phyloP scores from a whole-genome alignment of 2,329 filamentous ascomycete species.

The Fusarium pilosicola region DNA sequence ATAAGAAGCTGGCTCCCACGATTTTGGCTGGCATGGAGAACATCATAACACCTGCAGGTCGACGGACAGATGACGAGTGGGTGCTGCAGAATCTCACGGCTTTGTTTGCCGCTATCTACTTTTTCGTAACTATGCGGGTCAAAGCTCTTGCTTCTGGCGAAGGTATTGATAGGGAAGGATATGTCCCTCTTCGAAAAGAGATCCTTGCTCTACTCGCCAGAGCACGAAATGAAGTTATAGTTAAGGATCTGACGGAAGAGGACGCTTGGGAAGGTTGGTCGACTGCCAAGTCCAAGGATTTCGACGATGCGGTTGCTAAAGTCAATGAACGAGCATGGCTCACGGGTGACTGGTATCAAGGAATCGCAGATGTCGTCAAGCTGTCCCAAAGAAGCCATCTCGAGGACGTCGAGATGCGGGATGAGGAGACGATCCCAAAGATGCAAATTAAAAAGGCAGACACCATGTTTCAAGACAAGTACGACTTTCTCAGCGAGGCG shows the following conservation, averaged over 20 bases:
- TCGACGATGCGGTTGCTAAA: constrained; percentile 70
- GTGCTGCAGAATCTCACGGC: constrained; percentile 60
- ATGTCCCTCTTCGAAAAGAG: constrained; percentile 56
- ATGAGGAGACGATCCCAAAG: constrained; percentile 48
- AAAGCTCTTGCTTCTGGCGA: constrained; percentile 52
- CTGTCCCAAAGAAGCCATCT: constrained; percentile 47
- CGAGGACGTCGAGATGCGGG: constrained; percentile 50
- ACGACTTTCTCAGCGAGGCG: constrained; percentile 75
- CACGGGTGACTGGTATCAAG: constrained; percentile 70
- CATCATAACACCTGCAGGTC: constrained; percentile 57
- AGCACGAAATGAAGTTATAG: constrained; percentile 54
- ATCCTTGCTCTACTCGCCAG: constrained; percentile 56
- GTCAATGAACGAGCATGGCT: constrained; percentile 68
- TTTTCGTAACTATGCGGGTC: constrained; percentile 66
- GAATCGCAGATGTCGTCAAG: constrained; percentile 65
- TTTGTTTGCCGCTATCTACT: constrained; percentile 68
- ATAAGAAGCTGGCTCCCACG: constrained; percentile 73
- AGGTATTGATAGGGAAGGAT: constrained; percentile 55
- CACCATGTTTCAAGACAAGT: constrained; percentile 80
- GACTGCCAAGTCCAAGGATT: constrained; percentile 60
- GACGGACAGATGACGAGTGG: constrained; percentile 60
- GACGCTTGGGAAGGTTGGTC: constrained; percentile 65
- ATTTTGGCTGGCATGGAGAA: constrained; percentile 78
- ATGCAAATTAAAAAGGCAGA: constrained; percentile 62
- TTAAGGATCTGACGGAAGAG: constrained; percentile 55